Evolutionary conservation across 495 filamentous ascomycete genomes (phyloP).

Genomic region (Stereocaulon alpinum): DNA sequence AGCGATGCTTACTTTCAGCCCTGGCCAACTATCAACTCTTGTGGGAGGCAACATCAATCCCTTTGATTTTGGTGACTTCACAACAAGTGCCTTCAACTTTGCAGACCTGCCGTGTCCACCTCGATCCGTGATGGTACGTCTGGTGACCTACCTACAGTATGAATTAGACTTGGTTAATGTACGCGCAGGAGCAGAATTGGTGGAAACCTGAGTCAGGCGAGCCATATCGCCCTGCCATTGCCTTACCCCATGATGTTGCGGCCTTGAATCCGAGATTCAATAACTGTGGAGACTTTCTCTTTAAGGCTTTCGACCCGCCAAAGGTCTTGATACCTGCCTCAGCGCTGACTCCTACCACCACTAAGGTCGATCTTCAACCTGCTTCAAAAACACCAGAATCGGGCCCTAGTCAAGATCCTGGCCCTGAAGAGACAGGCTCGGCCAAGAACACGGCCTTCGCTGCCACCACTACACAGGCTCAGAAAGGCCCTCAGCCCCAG

Average conservation of each 20-base stretch:
- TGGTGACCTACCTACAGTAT: background rate
- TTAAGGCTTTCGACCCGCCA: too few species aligned
- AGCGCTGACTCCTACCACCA: too few species aligned
- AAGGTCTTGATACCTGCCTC: too few species aligned
- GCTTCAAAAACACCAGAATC: too few species aligned
- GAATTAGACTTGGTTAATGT: background rate
- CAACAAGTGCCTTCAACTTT: background rate
- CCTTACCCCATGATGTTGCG: background rate
- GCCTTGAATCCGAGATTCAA: too few species aligned
- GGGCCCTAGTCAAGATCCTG: too few species aligned
- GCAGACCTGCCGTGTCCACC: slow-evolving; percentile 10
- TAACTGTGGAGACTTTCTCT: too few species aligned
- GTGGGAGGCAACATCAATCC: background rate
- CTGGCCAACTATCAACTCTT: slow-evolving; percentile 8
- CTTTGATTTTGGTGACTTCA: background rate
- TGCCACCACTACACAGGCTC: too few species aligned
- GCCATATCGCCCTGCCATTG: slow-evolving; percentile 6
- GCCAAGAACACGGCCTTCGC: too few species aligned
- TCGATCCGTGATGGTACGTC: background rate
- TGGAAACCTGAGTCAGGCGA: slow-evolving; percentile 8
- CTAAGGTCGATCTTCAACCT: too few species aligned
- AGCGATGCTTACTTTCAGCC: slow-evolving; percentile 1
- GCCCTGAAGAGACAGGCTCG: too few species aligned
- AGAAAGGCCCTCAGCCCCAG: too few species aligned
- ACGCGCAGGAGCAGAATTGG: slow-evolving; percentile 1